Percentiles rank a stretch among this genome's conserved stretches.
Evolutionary conservation across 495 filamentous ascomycete species (phyloP).

Genomic region (Patellaria atrata): DNA sequence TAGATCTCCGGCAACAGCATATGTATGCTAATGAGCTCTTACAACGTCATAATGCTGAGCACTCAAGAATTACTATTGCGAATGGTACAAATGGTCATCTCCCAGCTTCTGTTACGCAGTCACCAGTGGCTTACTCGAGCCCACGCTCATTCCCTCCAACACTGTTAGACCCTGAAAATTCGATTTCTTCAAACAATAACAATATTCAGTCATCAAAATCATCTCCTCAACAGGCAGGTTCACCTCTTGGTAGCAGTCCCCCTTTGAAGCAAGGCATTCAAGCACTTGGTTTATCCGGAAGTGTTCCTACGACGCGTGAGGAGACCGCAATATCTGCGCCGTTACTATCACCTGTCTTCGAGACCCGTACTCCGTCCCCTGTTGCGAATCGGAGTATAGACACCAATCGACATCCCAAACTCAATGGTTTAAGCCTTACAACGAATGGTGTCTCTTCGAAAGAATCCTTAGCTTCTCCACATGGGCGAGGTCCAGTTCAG

Average conservation of each 20-base stretch:
- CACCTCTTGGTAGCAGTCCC: conserved; percentile 7
- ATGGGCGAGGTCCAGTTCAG: not conserved
- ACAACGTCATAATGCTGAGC: conserved; percentile 11
- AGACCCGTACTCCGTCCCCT: conserved; percentile 34
- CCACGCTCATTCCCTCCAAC: conserved; percentile 8
- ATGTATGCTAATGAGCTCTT: conserved; percentile 10
- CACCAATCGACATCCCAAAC: conserved; percentile 1
- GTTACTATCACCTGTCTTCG: conserved; percentile 33
- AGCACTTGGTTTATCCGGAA: too few species aligned
- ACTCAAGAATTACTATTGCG: conserved; percentile 2
- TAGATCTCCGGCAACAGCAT: conserved; percentile 12
- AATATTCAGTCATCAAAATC: conserved; percentile 7
- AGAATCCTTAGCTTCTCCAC: not conserved
- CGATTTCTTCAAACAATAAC: conserved; percentile 4
- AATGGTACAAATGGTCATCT: conserved; percentile 8
- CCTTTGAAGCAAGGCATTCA: too few species aligned
- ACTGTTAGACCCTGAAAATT: conserved; percentile 8
- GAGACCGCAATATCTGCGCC: conserved; percentile 17
- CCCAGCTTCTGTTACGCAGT: conserved; percentile 5
- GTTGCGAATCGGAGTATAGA: conserved; percentile 20
- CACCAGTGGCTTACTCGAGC: conserved; percentile 7
- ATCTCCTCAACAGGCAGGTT: conserved; percentile 10
- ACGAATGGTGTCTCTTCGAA: not conserved
- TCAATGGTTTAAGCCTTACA: conserved; percentile 6
- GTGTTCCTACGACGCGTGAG: conserved; percentile 16